A percentile compares a stretch with the other conserved stretches of the same genome.
Evolutionary conservation across 2,329 filamentous ascomycete species (phyloP).

Genomic region (Cladosporium sp.): DNA sequence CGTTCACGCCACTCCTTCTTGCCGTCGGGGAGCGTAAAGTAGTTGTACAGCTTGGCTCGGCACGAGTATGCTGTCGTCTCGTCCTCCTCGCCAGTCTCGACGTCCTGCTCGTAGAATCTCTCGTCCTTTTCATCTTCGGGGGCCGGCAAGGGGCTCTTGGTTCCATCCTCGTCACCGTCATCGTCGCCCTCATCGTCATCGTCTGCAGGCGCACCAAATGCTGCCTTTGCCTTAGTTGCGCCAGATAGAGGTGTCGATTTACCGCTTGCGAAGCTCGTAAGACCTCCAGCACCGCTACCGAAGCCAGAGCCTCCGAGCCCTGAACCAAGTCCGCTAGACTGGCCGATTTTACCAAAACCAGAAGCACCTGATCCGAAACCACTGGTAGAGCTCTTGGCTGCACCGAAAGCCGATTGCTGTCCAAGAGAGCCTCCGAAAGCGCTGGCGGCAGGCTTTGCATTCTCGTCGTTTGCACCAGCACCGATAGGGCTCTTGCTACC

Average conservation of each 20-base stretch:
- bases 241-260: slow-evolving; percentile 41
- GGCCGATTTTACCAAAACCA: slow-evolving; percentile 30
- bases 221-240: slow-evolving; percentile 56
- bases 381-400: slow-evolving; percentile 20
- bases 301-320: slow-evolving; percentile 27
- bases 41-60: slow-evolving; percentile 80
- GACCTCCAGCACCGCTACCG: slow-evolving; percentile 41
- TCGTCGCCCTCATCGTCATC: slow-evolving; percentile 55
- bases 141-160: slow-evolving; percentile 38
- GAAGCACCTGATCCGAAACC: slow-evolving; percentile 31
- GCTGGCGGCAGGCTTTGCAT: slow-evolving; percentile 19
- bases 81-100: slow-evolving; percentile 82
- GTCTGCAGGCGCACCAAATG: slow-evolving; percentile 73
- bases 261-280: slow-evolving; percentile 63
- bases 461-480: slow-evolving; percentile 23
- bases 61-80: slow-evolving; percentile 72
- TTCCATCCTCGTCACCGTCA: slow-evolving; percentile 41
- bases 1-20: slow-evolving; percentile 81
- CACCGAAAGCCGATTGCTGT: slow-evolving; percentile 28
- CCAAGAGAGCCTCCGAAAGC: slow-evolving; percentile 36
- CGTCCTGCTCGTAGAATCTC: slow-evolving; percentile 57
- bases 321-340: slow-evolving; percentile 22
- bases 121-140: slow-evolving; percentile 63
- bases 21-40: slow-evolving; percentile 47
- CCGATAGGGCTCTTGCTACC: slow-evolving; percentile 35